Evolutionary conservation across 148 eudicot species (phyloP).

Genomic region (Amaranthus palmeri): DNA sequence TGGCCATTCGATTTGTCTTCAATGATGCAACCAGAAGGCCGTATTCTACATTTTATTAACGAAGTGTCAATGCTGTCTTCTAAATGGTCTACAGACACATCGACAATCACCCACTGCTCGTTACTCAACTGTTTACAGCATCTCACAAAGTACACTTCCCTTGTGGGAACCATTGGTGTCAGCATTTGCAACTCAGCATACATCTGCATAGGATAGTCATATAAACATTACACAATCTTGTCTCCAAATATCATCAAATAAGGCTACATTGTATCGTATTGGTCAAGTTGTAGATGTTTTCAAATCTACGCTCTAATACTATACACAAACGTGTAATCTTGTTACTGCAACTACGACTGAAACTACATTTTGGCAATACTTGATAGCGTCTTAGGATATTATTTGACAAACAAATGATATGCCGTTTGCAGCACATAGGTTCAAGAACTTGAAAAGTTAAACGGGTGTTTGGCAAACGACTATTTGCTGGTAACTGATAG

Average conservation of each 20-base stretch:
- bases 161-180: constrained; percentile 78
- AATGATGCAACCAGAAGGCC: constrained; percentile 93
- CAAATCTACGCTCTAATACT: too few species aligned
- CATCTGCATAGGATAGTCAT: constrained; percentile 49
- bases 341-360: too few species aligned
- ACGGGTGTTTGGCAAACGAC: too few species aligned
- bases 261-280: too few species aligned
- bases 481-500: too few species aligned
- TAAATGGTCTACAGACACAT: constrained; percentile 74
- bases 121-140: constrained; percentile 68
- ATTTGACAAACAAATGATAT: too few species aligned
- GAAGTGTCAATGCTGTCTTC: constrained; percentile 74
- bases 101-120: constrained; percentile 89
- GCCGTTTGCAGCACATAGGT: too few species aligned
- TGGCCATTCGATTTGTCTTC: constrained; percentile 89
- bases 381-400: too few species aligned
- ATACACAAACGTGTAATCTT: too few species aligned
- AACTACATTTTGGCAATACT: too few species aligned
- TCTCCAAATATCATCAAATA: neutral
- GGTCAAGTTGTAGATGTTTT: too few species aligned
- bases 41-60: constrained; percentile 66
- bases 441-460: too few species aligned
- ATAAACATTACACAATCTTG: constrained; percentile 18
- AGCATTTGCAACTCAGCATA: constrained; percentile 96
- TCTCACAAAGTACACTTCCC: constrained; percentile 91